These are phyloP conservation scores for Podila epigama DNA, from an alignment of 192 early-diverging fungal genomes.

Conservation along the genomic window DNA sequence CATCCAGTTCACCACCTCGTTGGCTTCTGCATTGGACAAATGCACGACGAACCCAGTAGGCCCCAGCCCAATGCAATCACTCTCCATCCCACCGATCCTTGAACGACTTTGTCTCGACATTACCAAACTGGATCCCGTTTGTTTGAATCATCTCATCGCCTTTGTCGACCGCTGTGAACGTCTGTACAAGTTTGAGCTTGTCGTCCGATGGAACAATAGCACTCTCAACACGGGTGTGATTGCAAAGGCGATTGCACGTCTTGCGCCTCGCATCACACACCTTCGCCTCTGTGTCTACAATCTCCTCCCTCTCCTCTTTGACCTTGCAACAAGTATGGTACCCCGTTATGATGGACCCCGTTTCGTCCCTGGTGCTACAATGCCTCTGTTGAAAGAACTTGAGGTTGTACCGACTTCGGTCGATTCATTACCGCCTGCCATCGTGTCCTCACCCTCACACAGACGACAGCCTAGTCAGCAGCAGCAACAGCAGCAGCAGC, in stretches of 20 bases:
- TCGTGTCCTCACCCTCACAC: no score
- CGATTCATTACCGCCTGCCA: no score
- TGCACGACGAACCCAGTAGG: background rate
- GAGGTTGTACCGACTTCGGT: background rate
- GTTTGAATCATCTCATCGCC: conserved; percentile 1
- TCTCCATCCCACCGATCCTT: background rate
- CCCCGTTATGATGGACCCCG: background rate
- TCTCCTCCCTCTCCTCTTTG: background rate
- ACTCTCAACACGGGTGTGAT: background rate
- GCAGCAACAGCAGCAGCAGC: background rate
- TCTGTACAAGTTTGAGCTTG: conserved; percentile 1
- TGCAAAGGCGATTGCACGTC: background rate
- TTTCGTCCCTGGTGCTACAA: background rate
- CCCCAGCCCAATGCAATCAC: background rate
- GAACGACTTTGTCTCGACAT: conserved; percentile 11
- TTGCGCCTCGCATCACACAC: background rate
- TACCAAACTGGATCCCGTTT: conserved; percentile 1
- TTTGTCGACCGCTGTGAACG: background rate
- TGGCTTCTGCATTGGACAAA: background rate
- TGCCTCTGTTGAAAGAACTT: background rate
- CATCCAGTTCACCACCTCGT: background rate
- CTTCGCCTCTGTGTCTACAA: background rate
- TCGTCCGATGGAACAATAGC: background rate
- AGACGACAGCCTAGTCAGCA: background rate
- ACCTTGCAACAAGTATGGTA: background rate